A percentile compares a stretch with the other conserved stretches of the same genome.
phyloP scores from a whole-genome alignment of 768 basidiomycete genomes.

The Asterophora parasitica region DNA sequence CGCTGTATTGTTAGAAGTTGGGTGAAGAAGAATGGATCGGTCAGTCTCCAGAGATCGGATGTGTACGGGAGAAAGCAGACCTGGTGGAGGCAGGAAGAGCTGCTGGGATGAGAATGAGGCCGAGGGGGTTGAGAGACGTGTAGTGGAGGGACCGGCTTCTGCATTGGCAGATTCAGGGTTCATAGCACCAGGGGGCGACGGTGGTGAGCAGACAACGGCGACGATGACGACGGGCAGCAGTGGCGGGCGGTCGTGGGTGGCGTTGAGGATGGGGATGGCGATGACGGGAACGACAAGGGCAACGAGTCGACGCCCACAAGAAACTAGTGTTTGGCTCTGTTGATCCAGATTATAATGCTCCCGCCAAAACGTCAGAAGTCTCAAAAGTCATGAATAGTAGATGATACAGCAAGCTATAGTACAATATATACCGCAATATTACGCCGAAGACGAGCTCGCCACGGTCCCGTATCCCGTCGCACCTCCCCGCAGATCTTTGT shows the following conservation, averaged over 20 bases:
- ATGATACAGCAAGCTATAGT: not conserved
- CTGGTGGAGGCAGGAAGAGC: constrained; percentile 39
- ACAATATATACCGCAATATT: not conserved
- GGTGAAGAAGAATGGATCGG: constrained; percentile 2
- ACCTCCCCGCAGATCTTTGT: constrained; percentile 44
- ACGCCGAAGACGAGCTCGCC: constrained; percentile 3
- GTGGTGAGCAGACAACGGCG: constrained; percentile 17
- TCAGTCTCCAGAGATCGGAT: not conserved
- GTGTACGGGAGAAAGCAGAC: constrained; percentile 23
- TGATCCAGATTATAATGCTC: constrained; percentile 7
- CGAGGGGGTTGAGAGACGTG: constrained; percentile 24
- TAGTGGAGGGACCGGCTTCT: constrained; percentile 58
- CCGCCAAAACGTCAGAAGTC: not conserved
- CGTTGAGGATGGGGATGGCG: not conserved
- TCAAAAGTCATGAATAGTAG: no score
- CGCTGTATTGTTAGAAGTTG: constrained; percentile 19
- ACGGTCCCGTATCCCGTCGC: constrained; percentile 22
- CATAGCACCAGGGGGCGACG: constrained; percentile 24
- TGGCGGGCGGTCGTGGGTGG: constrained; percentile 15
- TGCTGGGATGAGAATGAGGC: constrained; percentile 23
- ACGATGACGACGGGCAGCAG: constrained; percentile 15
- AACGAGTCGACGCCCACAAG: constrained; percentile 14
- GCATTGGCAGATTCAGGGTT: constrained; percentile 45
- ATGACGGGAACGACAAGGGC: constrained; percentile 13
- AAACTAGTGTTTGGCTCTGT: constrained; percentile 21